phyloP scores from a whole-genome alignment of 2,329 filamentous ascomycete species.

The Metarhizium robertsii region DNA sequence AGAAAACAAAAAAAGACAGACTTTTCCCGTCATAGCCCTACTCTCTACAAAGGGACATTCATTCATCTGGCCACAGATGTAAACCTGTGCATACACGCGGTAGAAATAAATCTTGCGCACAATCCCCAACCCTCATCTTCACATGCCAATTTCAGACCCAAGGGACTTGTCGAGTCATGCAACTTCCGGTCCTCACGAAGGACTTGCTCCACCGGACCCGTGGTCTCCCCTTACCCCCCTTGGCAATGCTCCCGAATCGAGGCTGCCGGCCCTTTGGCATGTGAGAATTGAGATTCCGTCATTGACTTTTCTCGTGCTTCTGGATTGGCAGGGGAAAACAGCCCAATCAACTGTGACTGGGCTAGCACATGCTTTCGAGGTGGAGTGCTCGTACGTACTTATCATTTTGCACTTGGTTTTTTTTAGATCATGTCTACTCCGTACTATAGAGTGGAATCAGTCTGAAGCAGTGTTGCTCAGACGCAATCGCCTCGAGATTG shows the following conservation, averaged over 20 bases:
- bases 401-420: slow-evolving; percentile 4
- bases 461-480: slow-evolving; percentile 4
- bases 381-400: neutral
- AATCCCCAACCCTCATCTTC: no score
- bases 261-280: neutral
- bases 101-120: no score
- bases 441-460: neutral
- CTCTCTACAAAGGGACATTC: no score
- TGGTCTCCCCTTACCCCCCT: neutral
- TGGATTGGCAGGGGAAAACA: neutral
- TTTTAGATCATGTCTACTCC: neutral
- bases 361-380: neutral
- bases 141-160: no score
- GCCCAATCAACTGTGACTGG: neutral
- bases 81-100: no score
- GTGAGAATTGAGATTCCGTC: neutral
- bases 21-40: no score
- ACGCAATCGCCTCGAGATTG: neutral
- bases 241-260: neutral
- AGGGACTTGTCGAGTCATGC: no score
- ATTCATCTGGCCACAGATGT: no score
- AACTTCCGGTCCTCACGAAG: no score
- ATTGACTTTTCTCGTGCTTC: neutral
- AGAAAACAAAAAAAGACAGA: no score
- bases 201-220: no score